Evolutionary conservation across 345 rosid species (phyloP).

Genomic region (Populus alba): DNA sequence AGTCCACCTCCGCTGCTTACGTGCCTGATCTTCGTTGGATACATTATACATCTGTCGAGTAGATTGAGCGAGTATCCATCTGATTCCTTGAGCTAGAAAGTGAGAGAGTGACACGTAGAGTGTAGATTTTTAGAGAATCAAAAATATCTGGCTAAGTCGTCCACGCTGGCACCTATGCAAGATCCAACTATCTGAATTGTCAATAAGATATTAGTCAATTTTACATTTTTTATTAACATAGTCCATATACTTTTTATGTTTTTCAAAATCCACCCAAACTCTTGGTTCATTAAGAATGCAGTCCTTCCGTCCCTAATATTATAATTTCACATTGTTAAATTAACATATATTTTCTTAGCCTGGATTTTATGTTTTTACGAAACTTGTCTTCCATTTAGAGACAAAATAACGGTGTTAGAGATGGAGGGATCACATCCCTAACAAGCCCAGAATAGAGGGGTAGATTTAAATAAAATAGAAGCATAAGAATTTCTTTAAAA

Average conservation of each 20-base stretch:
- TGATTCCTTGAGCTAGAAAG: not conserved
- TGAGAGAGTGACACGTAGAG: not conserved
- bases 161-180: slow-evolving; percentile 64
- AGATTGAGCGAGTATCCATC: slow-evolving; percentile 4
- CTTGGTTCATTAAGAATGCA: not conserved
- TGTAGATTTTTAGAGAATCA: slow-evolving; percentile 57
- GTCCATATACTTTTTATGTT: not conserved
- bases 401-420: no score
- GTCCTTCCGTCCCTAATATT: not conserved
- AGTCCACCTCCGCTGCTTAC: not conserved
- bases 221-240: not conserved
- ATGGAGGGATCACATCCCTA: no score
- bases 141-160: slow-evolving; percentile 68
- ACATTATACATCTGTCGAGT: slow-evolving; percentile 5
- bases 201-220: slow-evolving; percentile 49
- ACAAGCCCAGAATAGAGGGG: not conserved
- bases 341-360: not conserved
- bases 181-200: slow-evolving; percentile 47
- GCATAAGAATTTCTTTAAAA: not conserved
- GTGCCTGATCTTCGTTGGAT: slow-evolving; percentile 10
- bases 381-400: not conserved
- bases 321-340: not conserved
- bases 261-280: not conserved
- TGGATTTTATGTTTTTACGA: not conserved
- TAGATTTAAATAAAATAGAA: not conserved